Evolutionary conservation across 1,139 yeast species (phyloP).

Genomic region (Debaryomyces sp.): DNA sequence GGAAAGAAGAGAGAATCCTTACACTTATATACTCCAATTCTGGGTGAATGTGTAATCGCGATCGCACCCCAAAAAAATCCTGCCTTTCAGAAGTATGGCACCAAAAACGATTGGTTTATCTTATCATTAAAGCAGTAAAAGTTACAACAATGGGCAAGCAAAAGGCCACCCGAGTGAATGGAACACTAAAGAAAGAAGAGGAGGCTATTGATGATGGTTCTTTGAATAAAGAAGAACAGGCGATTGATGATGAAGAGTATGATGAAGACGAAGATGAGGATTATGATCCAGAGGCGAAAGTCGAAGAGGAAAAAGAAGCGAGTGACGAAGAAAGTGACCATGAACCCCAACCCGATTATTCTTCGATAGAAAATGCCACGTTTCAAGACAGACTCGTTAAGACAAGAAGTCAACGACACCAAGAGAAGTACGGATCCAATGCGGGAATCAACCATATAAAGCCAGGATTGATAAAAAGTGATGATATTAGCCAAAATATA

Average conservation of each 20-base stretch:
- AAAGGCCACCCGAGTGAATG: neutral
- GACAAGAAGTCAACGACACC: constrained; percentile 40
- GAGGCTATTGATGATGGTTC: constrained; percentile 17
- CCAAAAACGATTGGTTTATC: neutral
- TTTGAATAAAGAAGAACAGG: neutral
- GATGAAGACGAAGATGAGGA: constrained; percentile 70
- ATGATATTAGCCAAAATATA: constrained; percentile 23
- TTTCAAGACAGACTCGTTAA: constrained; percentile 30
- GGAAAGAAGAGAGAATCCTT: neutral
- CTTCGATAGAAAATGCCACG: constrained; percentile 33
- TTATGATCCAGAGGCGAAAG: constrained; percentile 51
- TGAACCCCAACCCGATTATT: constrained; percentile 32
- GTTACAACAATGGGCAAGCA: neutral
- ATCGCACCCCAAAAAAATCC: constrained; percentile 1
- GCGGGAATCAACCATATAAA: constrained; percentile 20
- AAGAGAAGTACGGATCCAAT: constrained; percentile 15
- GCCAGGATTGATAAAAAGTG: constrained; percentile 28
- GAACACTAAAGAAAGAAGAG: neutral
- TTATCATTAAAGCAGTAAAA: neutral
- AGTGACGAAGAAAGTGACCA: constrained; percentile 28
- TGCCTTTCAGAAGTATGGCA: constrained; percentile 3
- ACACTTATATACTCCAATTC: neutral
- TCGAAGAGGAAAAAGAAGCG: constrained; percentile 22
- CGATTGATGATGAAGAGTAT: constrained; percentile 27
- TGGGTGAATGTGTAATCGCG: neutral